Percentiles rank a stretch among this genome's conserved stretches.
Conservation (phyloP, 805 yeast genomes). For the Scheffersomyces ergatensis region DNA sequence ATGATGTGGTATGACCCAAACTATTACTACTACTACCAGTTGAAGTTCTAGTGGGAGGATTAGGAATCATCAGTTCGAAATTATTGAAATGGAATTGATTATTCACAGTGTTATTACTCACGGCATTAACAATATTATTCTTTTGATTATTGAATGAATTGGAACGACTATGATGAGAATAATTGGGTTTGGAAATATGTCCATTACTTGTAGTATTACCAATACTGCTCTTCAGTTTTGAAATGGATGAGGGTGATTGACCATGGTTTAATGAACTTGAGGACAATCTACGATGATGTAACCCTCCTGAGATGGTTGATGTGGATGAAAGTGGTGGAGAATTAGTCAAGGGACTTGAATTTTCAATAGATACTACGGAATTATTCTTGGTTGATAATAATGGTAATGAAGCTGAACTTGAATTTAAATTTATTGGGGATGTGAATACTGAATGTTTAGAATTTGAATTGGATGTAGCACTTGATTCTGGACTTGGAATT, state of each 20-base stretch:
- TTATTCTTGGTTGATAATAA: slow-evolving; percentile 25
- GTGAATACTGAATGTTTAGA: too few relatives aligned
- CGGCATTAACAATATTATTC: background rate
- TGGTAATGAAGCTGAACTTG: slow-evolving; percentile 1
- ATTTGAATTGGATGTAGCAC: too few relatives aligned
- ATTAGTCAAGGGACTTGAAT: background rate
- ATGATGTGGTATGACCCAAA: too few relatives aligned
- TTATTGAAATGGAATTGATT: background rate
- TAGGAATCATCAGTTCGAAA: background rate
- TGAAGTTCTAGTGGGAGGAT: background rate
- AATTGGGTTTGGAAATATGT: slow-evolving; percentile 17
- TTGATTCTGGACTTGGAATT: too few relatives aligned
- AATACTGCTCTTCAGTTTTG: slow-evolving; percentile 1
- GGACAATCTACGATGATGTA: slow-evolving; percentile 7
- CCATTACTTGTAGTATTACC: slow-evolving; percentile 15
- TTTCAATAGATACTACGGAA: slow-evolving; percentile 18
- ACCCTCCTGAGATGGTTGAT: background rate
- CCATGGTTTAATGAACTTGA: slow-evolving; percentile 6
- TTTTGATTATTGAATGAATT: background rate
- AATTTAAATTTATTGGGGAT: background rate
- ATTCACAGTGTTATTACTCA: background rate
- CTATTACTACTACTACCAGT: background rate
- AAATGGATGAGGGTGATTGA: slow-evolving; percentile 5
- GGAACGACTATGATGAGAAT: background rate
- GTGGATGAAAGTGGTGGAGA: background rate